phyloP scores from a whole-genome alignment of 139 green algal genomes.

The Chlamydomonas incerta region DNA sequence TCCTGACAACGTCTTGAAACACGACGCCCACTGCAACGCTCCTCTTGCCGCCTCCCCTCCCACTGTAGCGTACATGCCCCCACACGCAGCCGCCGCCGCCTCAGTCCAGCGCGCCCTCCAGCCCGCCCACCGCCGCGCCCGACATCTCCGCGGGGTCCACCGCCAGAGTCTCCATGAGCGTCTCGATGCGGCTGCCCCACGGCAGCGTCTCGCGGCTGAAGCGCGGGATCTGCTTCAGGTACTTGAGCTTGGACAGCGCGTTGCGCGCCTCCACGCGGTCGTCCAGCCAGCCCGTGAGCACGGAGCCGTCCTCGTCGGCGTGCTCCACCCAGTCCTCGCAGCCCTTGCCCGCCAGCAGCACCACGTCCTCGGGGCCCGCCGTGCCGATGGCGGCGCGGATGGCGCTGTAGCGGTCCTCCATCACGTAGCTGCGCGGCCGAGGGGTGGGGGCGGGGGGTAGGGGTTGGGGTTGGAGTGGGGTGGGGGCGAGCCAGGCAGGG shows the following conservation, averaged over 20 bases:
- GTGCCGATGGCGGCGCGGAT: conserved; percentile 96
- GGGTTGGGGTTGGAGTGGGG: no score
- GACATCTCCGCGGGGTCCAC: conserved; percentile 21
- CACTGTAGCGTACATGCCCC: no score
- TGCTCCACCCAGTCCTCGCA: conserved; percentile 84
- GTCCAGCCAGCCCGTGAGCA: conserved; percentile 85
- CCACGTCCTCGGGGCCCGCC: conserved; percentile 83
- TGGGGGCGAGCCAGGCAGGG: not conserved
- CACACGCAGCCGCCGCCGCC: no score
- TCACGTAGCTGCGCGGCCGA: conserved; percentile 55
- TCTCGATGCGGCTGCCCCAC: conserved; percentile 54
- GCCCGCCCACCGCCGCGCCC: no score
- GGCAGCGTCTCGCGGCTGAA: conserved; percentile 60
- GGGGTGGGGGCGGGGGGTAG: not conserved
- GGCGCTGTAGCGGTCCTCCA: conserved; percentile 85
- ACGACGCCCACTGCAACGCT: no score
- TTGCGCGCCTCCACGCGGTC: conserved; percentile 84
- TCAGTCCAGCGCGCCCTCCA: no score
- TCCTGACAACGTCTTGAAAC: no score
- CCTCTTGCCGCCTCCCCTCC: no score
- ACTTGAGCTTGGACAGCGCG: conserved; percentile 79
- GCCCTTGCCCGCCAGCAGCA: conserved; percentile 93
- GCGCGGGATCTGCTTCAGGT: conserved; percentile 65
- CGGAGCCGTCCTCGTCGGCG: conserved; percentile 52
- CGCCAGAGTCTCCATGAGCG: conserved; percentile 43